phyloP scores from a whole-genome alignment of 2,329 filamentous ascomycete species.

The Neoarthrinium moseri region DNA sequence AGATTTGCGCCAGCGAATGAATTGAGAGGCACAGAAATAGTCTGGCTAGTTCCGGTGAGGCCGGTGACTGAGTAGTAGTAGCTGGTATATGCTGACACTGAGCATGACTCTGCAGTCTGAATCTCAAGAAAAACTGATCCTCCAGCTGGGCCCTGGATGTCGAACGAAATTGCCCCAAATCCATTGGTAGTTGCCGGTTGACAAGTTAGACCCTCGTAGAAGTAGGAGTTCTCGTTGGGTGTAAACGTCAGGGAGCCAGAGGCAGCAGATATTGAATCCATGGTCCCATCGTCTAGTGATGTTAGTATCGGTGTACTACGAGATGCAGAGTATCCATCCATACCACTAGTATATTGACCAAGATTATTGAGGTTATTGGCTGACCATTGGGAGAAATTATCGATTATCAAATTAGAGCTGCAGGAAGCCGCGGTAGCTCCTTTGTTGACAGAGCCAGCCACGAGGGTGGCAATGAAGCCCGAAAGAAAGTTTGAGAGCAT shows the following conservation, averaged over 20 bases:
- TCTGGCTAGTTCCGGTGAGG: constrained; percentile 48
- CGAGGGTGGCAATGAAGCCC: constrained; percentile 2
- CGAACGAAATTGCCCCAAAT: constrained; percentile 47
- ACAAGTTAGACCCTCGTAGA: constrained; percentile 52
- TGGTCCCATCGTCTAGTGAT: constrained; percentile 46
- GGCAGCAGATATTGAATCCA: constrained; percentile 38
- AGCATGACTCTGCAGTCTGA: constrained; percentile 45
- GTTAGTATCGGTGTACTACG: not conserved
- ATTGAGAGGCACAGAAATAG: constrained; percentile 47
- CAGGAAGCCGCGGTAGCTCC: constrained; percentile 1
- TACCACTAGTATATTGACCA: constrained; percentile 34
- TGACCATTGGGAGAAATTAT: constrained; percentile 18
- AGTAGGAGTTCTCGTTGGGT: constrained; percentile 47
- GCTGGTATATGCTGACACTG: constrained; percentile 38
- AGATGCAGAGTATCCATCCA: constrained; percentile 9
- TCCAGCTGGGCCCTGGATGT: constrained; percentile 41
- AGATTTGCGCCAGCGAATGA: constrained; percentile 49
- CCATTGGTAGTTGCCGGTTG: constrained; percentile 40
- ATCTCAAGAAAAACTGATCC: constrained; percentile 41
- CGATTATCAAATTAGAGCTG: constrained; percentile 10
- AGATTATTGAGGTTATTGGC: constrained; percentile 31
- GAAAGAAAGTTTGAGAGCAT: too few relatives aligned
- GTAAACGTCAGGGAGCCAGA: constrained; percentile 47
- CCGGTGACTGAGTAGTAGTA: constrained; percentile 41
- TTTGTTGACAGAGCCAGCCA: not conserved